Base-by-base conservation (phyloP, 2,329 filamentous ascomycete genomes). In the Chaetoscypha palmicola region DNA sequence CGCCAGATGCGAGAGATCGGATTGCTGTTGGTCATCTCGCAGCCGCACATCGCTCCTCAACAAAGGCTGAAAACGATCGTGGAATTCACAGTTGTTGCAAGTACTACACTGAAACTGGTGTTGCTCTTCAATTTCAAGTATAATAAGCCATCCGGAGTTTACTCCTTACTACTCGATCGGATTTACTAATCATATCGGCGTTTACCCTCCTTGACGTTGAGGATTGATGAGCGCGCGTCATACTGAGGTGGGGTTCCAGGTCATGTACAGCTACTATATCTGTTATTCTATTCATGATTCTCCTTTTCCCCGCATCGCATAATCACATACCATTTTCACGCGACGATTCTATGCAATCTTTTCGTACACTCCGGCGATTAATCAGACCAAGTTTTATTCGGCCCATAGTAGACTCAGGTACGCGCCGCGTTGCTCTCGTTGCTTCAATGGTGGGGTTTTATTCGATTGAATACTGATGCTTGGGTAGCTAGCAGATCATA, bases 261-360 rank as follows among this genome's bases (percentile, higher is more conserved):
- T n/a, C n/a, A n/a, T n/a, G n/a, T n/a, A n/a, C n/a, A n/a, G n/a
- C n/a, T n/a, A n/a, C n/a, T 38, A 9, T 19, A 23, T 32, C 23
- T 43, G 5, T 4, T 14, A 10, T 22, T 32, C 26, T 34, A 35
- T 22, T 36, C 43, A 30, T 16, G n/a, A 32, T 14, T 19, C 20
- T 21, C 30, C 26, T 20, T 39, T 16, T 20, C 20, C n/a, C 14
- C 23, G 9, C 26, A 22, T 19, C 30, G 9, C 21, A 10, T 21
- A 30, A 26, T 12, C 22, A 35, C 19, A 35, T 8, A 17, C 17
- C 31, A n/a, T 12, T 20, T 3, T 10, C n/a, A n/a, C n/a, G n/a
- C n/a, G n/a, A n/a, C n/a, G n/a, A n/a, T 46, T 50, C 26, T 38
- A 61, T 61, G 57, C 41, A 49, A 31, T 41, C 48, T 17, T 41